Evolutionary conservation across 768 basidiomycete species (phyloP), one percentile per base, ranked within the genome.

Genomic region (Lyophyllum atratum): DNA sequence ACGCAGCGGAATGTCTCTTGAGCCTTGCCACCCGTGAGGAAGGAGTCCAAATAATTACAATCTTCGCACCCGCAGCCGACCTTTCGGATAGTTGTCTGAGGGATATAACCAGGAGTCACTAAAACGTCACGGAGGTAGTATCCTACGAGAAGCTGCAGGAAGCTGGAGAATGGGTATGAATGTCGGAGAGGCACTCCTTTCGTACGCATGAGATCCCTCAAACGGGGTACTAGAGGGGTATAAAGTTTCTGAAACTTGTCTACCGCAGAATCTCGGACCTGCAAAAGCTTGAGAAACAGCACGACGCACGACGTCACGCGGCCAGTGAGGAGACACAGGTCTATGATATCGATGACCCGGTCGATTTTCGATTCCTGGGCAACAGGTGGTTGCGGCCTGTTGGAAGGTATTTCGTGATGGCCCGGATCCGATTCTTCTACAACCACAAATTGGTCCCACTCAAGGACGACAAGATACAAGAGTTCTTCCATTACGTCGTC

Each of bases 31-130:
- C 29, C 11, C 6, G 6, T 6, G 5, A 31, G 29, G 29, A 31
- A 31, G 28, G 34, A 7, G 62, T 53, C 26, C 64, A 66, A 19
- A 65, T 31, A 19, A 75, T 54, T 57, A 58, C 74, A 75, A 26
- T 73, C 68, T 12, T 15, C 14, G 48, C 72, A 75, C 22, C 72
- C 69, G 52, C 74, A 74, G 6, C 70, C 70, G 37, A 76, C 56
- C 34, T 70, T 72, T 25, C 71, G 66, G 33, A 72, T 56, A 14
- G 52, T 56, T 1, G 54, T 17, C 12, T 28, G 49, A 28, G 55
- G 22, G 39, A 34, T 55, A 8, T 59, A 57, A 6, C 57, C n/a
- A 45, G 66, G 68, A 5, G 58, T 52, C 8, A 70, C 69, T 9
- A 76, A 61, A 14, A 72, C 50, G 37, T 71, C 55, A 2, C 59